phyloP scores from a whole-genome alignment of 2,329 filamentous ascomycete genomes.

The Penicillium sp. region DNA sequence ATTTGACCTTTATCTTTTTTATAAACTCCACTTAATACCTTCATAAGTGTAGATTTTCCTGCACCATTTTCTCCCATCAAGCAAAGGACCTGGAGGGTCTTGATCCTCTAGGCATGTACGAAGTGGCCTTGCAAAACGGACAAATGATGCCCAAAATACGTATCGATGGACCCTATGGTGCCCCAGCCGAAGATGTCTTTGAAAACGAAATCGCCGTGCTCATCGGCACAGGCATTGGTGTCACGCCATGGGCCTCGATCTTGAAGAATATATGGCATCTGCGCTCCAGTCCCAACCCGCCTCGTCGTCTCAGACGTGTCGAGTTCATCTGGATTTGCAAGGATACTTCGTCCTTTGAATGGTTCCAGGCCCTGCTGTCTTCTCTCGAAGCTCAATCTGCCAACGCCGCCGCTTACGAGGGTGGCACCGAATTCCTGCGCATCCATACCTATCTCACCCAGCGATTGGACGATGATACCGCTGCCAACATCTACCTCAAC shows the following conservation, averaged over 20 bases:
- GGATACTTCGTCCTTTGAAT: slow-evolving; percentile 94
- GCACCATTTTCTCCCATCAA: no score
- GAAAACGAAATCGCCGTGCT: slow-evolving; percentile 80
- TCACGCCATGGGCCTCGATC: slow-evolving; percentile 84
- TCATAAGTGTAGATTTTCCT: no score
- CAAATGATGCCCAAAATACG: slow-evolving; percentile 87
- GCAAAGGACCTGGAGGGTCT: slow-evolving; percentile 86
- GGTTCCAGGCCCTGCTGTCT: slow-evolving; percentile 93
- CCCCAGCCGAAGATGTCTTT: slow-evolving; percentile 96
- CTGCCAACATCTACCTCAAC: slow-evolving; percentile 96
- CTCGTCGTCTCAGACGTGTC: slow-evolving; percentile 83
- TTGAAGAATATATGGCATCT: slow-evolving; percentile 99
- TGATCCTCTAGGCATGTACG: slow-evolving; percentile 95
- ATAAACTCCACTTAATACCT: no score
- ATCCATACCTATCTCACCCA: slow-evolving; percentile 99
- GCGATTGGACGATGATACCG: slow-evolving; percentile 85
- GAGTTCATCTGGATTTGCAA: slow-evolving; percentile 99
- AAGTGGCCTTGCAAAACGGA: slow-evolving; percentile 90
- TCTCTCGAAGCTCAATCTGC: slow-evolving; percentile 86
- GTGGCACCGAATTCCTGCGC: slow-evolving; percentile 75
- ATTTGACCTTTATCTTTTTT: no score
- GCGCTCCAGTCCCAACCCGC: slow-evolving; percentile 85
- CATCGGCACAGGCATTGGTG: slow-evolving; percentile 80
- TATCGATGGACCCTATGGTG: slow-evolving; percentile 94
- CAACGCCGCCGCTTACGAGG: slow-evolving; percentile 61